Percentiles rank a stretch among this genome's conserved stretches.
Conservation (phyloP, 805 yeast genomes). For the Cyberlindnera mrakii region DNA sequence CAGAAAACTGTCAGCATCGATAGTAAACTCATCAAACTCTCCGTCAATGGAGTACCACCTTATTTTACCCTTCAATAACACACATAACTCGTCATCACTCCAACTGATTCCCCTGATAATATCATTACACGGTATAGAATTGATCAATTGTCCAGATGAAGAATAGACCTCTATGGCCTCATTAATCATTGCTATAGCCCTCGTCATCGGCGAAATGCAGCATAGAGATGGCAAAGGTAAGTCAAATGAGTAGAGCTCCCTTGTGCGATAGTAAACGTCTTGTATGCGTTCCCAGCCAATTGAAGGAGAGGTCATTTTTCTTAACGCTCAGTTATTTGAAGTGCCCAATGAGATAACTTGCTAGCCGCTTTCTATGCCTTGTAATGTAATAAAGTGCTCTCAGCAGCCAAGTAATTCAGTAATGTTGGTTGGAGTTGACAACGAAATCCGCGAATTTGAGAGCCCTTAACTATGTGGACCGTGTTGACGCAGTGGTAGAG, state of each 20-base stretch:
- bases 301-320: constrained; percentile 11
- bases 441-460: too few species aligned
- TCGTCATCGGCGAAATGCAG: constrained; percentile 8
- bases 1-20: constrained; percentile 6
- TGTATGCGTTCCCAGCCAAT: constrained; percentile 15
- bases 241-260: constrained; percentile 10
- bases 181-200: constrained; percentile 8
- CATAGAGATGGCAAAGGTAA: constrained; percentile 6
- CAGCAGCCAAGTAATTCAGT: too few species aligned
- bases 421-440: too few species aligned
- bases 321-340: background rate
- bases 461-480: too few species aligned
- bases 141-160: constrained; percentile 6
- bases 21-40: constrained; percentile 9
- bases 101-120: constrained; percentile 6
- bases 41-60: constrained; percentile 12
- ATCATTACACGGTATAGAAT: constrained; percentile 10
- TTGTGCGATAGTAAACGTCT: constrained; percentile 14
- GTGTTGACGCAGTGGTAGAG: too few species aligned
- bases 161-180: constrained; percentile 8
- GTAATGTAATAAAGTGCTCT: too few species aligned
- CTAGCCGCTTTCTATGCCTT: background rate
- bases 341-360: background rate
- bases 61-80: constrained; percentile 10
- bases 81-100: constrained; percentile 9